Base-by-base conservation (phyloP, 768 basidiomycete genomes). In the Suillus weaverae region DNA sequence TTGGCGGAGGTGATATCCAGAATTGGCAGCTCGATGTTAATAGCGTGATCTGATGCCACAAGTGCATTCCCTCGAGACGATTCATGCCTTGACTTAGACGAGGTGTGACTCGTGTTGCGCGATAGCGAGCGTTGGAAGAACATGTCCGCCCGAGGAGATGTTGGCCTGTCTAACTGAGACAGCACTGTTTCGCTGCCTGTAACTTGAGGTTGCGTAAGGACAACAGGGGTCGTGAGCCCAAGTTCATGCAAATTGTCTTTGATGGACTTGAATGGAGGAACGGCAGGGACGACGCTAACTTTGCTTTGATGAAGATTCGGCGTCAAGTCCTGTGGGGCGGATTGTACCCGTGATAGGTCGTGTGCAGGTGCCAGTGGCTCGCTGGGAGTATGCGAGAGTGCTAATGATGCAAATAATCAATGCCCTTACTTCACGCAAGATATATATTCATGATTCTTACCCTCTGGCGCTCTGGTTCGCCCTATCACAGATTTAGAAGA, bases 191-290 rank as follows among this genome's bases (percentile, higher is more conserved):
- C 57, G 30, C 62, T 60, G 4, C 62, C 62, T 20, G 62, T 13
- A 33, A 62, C 14, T 30, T 32, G 43, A n/a, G 62, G 62, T 14
- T 63, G 62, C 43, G 11, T 33, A 16, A 30, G 20, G 39, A 62
- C 57, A 35, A 62, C 26, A 53, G 43, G 61, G n/a, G 32, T n/a
- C 11, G 43, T 60, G 18, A 62, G 59, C 6, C 59, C 60, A 43
- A 63, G 59, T n/a, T 63, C 62, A 18, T 22, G 56, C 22, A 62
- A 1, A 43, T 39, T 62, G 41, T 63, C 62, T 20, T 62, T 63
- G 7, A 48, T 63, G 5, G 62, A 63, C 33, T 38, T 62, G 38
- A 62, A 38, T 6, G 16, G 56, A n/a, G 62, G 62, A 14, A 26
- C n/a, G 8, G 6, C 11, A 16, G 30, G 18, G 1, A 62, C 6